Evolutionary conservation across 345 rosid species (phyloP).

Genomic region (Kandelia obovata): DNA sequence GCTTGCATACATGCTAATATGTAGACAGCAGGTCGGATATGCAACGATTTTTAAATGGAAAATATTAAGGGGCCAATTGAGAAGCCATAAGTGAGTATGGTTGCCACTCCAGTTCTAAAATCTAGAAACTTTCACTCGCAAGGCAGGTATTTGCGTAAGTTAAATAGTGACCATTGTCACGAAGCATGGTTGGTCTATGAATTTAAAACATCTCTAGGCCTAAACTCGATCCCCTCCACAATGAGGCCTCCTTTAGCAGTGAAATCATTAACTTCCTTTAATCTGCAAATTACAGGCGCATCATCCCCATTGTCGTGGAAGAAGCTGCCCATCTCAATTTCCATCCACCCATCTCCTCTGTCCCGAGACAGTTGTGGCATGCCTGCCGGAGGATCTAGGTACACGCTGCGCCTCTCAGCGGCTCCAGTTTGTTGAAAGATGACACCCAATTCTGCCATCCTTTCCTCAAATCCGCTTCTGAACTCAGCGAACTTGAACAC

Average conservation of each 20-base stretch:
- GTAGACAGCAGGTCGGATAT: too few species aligned
- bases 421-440: neutral
- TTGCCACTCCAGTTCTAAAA: too few species aligned
- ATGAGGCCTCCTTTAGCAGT: constrained; percentile 24
- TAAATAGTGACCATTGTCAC: too few species aligned
- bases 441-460: constrained; percentile 13
- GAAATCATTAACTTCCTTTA: constrained; percentile 19
- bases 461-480: constrained; percentile 4
- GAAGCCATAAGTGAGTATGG: too few species aligned
- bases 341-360: constrained; percentile 41
- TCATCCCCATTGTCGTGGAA: constrained; percentile 30
- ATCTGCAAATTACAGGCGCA: constrained; percentile 15
- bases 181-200: too few species aligned
- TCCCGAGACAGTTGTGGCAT: neutral
- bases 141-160: too few species aligned
- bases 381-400: neutral
- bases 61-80: too few species aligned
- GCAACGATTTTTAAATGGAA: too few species aligned
- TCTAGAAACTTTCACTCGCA: too few species aligned
- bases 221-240: constrained; percentile 39
- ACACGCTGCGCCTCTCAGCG: neutral
- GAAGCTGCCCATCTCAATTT: constrained; percentile 39
- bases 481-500: constrained; percentile 10
- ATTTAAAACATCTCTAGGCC: constrained; percentile 25
- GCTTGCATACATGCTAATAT: too few species aligned